Evolutionary conservation across 73 alveolate genomes (phyloP).

Genomic region (Durusdinium trenchii): DNA sequence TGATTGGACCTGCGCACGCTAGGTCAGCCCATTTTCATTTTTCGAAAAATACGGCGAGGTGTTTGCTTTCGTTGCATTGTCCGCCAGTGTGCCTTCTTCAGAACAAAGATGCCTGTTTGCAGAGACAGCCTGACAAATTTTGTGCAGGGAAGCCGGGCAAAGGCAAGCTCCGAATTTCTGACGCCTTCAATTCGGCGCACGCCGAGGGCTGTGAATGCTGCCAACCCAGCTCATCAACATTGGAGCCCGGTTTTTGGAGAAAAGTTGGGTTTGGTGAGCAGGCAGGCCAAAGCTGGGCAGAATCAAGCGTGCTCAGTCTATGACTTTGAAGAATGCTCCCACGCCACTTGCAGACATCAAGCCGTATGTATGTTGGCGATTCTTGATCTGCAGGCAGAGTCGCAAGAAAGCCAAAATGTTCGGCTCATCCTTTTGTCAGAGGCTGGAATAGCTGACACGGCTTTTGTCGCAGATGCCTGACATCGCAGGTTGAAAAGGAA

Average conservation of each 20-base stretch:
- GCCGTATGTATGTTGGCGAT: background rate
- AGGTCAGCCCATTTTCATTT: no score
- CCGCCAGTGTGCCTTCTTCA: no score
- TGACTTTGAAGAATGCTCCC: no score
- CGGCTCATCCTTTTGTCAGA: background rate
- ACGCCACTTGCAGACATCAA: background rate
- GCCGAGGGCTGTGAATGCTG: constrained; percentile 73
- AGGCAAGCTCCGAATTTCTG: constrained; percentile 32
- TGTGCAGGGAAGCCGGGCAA: background rate
- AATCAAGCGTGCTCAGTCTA: background rate
- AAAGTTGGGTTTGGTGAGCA: constrained; percentile 44
- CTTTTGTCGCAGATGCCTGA: no score
- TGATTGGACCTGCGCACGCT: no score
- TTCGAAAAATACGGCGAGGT: no score
- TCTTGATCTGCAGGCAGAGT: constrained; percentile 10
- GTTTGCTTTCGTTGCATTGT: no score
- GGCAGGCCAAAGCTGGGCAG: background rate
- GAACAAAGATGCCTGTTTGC: no score
- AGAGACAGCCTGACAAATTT: no score
- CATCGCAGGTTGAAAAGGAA: constrained; percentile 37
- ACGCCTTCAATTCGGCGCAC: constrained; percentile 60
- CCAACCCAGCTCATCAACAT: constrained; percentile 11
- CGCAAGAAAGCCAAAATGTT: constrained; percentile 1
- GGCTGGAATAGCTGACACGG: no score
- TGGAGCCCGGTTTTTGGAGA: constrained; percentile 82